These are phyloP conservation scores for Quercus lobata DNA, from an alignment of 331 rosid species.

Conservation along the genomic window DNA sequence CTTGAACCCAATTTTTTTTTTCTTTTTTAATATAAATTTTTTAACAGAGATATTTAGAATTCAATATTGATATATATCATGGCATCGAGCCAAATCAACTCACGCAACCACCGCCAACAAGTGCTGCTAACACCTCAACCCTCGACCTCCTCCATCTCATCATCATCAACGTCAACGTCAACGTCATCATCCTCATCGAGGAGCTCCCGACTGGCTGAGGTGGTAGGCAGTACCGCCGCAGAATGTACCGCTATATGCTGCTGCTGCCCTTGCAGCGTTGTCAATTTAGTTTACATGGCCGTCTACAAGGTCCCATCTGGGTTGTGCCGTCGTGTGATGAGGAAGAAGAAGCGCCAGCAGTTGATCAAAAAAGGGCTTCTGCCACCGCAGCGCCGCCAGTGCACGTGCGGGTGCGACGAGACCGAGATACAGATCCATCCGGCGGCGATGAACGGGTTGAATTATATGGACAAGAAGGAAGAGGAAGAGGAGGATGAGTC, in stretches of 20 bases:
- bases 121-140: background rate
- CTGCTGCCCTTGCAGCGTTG: constrained; percentile 65
- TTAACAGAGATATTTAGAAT: too few relatives aligned
- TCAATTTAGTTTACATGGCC: constrained; percentile 50
- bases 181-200: background rate
- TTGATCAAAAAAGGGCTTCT: constrained; percentile 27
- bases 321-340: constrained; percentile 53
- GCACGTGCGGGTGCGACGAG: constrained; percentile 35
- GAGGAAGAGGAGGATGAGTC: background rate
- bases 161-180: background rate
- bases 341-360: constrained; percentile 23
- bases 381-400: constrained; percentile 18
- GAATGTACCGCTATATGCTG: constrained; percentile 89
- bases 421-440: constrained; percentile 34
- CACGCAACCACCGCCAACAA: too few relatives aligned
- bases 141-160: constrained; percentile 5
- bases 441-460: background rate
- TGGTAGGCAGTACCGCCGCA: constrained; percentile 72
- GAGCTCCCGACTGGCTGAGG: constrained; percentile 45
- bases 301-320: constrained; percentile 77
- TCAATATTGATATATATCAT: background rate
- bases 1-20: background rate
- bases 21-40: too few relatives aligned
- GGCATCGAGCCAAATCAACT: background rate
- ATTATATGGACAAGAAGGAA: constrained; percentile 11